These are phyloP conservation scores for Parasarocladium wereldwijsianum DNA, from an alignment of 2,329 filamentous ascomycete species.

Conservation along the genomic window DNA sequence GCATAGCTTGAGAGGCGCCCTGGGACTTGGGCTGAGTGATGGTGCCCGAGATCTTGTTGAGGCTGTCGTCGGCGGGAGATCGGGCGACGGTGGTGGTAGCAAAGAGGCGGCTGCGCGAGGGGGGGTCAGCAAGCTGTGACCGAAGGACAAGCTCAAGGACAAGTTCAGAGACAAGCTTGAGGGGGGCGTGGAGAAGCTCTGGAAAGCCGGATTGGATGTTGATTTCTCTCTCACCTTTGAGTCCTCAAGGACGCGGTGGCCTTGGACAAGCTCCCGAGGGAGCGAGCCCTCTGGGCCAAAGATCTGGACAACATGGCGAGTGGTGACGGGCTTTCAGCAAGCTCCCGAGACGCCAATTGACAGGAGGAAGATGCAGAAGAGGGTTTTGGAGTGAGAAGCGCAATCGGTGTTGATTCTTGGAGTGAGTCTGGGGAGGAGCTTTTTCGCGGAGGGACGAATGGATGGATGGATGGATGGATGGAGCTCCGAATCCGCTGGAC, in stretches of 20 bases:
- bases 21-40: constrained; percentile 98
- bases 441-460: too few species aligned
- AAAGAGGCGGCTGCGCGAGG: constrained; percentile 28
- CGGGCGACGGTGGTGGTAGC: constrained; percentile 33
- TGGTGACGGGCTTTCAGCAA: too few species aligned
- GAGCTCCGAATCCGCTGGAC: too few species aligned
- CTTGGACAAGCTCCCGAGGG: constrained; percentile 3
- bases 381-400: too few species aligned
- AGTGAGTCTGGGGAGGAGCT: too few species aligned
- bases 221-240: constrained; percentile 3
- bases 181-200: too few species aligned
- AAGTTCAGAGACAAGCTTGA: neutral
- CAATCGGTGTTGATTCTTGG: too few species aligned
- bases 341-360: too few species aligned
- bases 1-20: constrained; percentile 96
- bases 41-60: constrained; percentile 71
- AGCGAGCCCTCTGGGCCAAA: constrained; percentile 3
- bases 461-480: too few species aligned
- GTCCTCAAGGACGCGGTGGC: constrained; percentile 1
- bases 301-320: constrained; percentile 3
- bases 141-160: neutral
- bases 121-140: neutral
- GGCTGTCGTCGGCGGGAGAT: constrained; percentile 32
- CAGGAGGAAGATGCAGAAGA: too few species aligned
- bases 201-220: too few species aligned